Evolutionary conservation across 345 rosid genomes (phyloP).

Genomic region (Citrus glauca): DNA sequence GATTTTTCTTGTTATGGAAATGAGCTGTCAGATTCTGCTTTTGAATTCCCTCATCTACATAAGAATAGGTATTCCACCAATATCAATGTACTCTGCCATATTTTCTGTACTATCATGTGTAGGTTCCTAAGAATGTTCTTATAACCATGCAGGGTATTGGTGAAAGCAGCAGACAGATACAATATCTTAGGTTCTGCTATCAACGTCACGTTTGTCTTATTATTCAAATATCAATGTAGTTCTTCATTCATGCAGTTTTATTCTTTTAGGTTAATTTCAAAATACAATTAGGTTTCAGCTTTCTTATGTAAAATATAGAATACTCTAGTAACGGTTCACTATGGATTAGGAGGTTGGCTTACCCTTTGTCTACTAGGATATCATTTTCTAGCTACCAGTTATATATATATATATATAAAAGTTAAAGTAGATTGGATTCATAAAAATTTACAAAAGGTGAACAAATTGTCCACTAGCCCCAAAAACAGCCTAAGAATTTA

Average conservation of each 20-base stretch:
- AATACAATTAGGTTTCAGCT: background rate
- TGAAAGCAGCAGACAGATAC: slow-evolving; percentile 34
- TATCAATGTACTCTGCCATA: slow-evolving; percentile 12
- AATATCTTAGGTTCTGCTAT: slow-evolving; percentile 42
- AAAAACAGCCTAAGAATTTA: too few relatives aligned
- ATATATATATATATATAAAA: too few relatives aligned
- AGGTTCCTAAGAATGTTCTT: slow-evolving; percentile 19
- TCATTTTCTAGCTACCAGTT: background rate
- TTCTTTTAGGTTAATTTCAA: background rate
- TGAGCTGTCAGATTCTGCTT: slow-evolving; percentile 33
- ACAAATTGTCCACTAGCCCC: too few relatives aligned
- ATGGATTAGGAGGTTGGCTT: background rate
- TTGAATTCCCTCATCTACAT: slow-evolving; percentile 25
- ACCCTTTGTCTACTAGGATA: background rate
- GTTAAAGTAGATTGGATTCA: too few relatives aligned
- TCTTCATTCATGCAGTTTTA: background rate
- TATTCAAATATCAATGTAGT: background rate
- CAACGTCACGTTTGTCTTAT: background rate
- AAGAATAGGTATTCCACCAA: slow-evolving; percentile 47
- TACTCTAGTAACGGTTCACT: background rate
- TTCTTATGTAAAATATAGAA: background rate
- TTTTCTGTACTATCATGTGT: background rate
- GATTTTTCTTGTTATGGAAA: slow-evolving; percentile 31
- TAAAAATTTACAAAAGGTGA: too few relatives aligned
- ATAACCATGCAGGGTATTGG: slow-evolving; percentile 38